phyloP scores from a whole-genome alignment of 2,329 filamentous ascomycete species.

The Dissoconium aciculare region DNA sequence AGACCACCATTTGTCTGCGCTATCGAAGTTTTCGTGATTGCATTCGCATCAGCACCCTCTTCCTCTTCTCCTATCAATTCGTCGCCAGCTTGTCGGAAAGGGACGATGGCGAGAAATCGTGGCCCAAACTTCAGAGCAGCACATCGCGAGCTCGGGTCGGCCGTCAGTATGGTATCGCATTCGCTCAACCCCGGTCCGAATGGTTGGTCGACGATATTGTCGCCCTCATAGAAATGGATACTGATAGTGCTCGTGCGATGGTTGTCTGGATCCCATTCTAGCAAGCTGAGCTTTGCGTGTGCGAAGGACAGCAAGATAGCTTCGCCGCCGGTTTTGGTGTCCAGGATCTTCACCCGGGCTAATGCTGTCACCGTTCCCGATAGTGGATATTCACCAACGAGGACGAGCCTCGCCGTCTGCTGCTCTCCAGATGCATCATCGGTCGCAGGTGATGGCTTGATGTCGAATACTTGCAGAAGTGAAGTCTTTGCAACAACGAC shows the following conservation, averaged over 20 bases:
- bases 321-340: constrained; percentile 67
- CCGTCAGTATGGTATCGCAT: constrained; percentile 66
- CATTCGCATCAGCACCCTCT: constrained; percentile 55
- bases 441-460: constrained; percentile 4
- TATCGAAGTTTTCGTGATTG: constrained; percentile 14
- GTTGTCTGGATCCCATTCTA: constrained; percentile 81
- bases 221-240: constrained; percentile 95
- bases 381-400: constrained; percentile 71
- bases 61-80: constrained; percentile 65
- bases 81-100: constrained; percentile 73
- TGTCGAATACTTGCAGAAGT: constrained; percentile 74
- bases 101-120: constrained; percentile 80
- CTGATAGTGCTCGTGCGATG: constrained; percentile 74
- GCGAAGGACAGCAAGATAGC: constrained; percentile 70
- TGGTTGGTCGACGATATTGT: constrained; percentile 47
- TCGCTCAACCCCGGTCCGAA: constrained; percentile 65
- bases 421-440: constrained; percentile 32
- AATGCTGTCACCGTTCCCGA: constrained; percentile 75
- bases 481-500: constrained; percentile 86
- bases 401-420: constrained; percentile 44
- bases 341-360: constrained; percentile 56
- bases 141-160: constrained; percentile 84
- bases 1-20: constrained; percentile 22
- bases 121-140: constrained; percentile 85
- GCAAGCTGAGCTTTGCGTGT: constrained; percentile 81